These are phyloP conservation scores for Nigrospora oryzae DNA, from an alignment of 2,329 filamentous ascomycete genomes.

Conservation along the genomic window DNA sequence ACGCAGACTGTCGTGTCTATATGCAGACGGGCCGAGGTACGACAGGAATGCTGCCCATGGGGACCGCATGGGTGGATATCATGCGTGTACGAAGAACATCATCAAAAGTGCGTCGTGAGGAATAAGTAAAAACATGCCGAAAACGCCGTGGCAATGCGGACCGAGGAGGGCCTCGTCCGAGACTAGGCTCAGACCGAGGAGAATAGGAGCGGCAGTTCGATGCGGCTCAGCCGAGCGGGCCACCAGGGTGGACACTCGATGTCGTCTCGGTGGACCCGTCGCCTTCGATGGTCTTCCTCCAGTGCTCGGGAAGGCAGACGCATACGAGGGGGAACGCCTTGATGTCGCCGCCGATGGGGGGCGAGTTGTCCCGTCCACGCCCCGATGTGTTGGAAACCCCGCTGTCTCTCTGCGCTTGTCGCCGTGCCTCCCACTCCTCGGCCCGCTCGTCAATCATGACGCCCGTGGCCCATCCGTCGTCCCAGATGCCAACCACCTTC, in stretches of 20 bases:
- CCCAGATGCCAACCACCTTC: constrained; percentile 97
- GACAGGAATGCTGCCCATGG: neutral
- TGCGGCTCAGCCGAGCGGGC: constrained; percentile 14
- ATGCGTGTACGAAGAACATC: neutral
- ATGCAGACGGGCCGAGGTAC: constrained; percentile 11
- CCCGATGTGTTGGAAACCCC: constrained; percentile 79
- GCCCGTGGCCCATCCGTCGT: constrained; percentile 97
- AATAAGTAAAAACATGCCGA: constrained; percentile 10
- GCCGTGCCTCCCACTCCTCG: constrained; percentile 78
- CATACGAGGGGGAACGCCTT: constrained; percentile 97
- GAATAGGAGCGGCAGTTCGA: neutral
- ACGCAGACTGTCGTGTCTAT: constrained; percentile 21
- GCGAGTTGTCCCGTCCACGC: constrained; percentile 49
- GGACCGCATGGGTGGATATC: neutral
- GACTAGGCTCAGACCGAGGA: neutral
- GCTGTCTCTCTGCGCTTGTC: constrained; percentile 78
- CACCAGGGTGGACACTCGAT: constrained; percentile 27
- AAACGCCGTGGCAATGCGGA: constrained; percentile 31
- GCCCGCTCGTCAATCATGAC: constrained; percentile 73
- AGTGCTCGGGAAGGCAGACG: constrained; percentile 90
- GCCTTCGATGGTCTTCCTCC: constrained; percentile 92
- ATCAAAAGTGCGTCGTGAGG: neutral
- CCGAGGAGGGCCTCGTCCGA: neutral
- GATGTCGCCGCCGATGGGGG: constrained; percentile 69
- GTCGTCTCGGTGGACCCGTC: constrained; percentile 63